Base-by-base conservation (phyloP, 2,329 filamentous ascomycete genomes). In the Claviceps citrina region DNA sequence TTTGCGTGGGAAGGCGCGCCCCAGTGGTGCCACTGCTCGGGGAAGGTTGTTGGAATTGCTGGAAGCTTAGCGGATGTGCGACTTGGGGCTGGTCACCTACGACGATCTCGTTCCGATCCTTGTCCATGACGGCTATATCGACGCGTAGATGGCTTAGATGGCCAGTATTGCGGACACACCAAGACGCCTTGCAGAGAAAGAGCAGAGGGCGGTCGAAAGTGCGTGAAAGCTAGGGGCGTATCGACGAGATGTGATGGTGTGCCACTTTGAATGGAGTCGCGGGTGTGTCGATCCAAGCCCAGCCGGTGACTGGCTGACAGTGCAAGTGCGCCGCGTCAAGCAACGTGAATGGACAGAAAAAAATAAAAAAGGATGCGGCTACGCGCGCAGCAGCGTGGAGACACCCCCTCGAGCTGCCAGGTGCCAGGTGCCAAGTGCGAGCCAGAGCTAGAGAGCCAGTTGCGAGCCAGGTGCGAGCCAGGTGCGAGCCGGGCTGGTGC, bases 31-130 rank as follows among this genome's bases (percentile, higher is more conserved):
- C 37, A 45, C 49, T 57, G 46, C 47, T 54, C 36, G 45, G 53
- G 8, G 43, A 49, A 2, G 47, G 45, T 24, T 51, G 48, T 22
- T 48, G 45, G 28, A 49, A 51, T 33, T 50, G 47, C 30, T 50
- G 47, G 31, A 42, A 59, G 51, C 43, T 57, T 49, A 39, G 57
- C 30, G 45, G 47, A 26, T 39, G 41, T 22, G 47, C 42, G 7
- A 25, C 35, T 15, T 52, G 51, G 32, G 50, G 49, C 33, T 58
- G 53, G 35, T 65, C 57, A 40, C 64, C 61, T 46, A 69, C 66
- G 19, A 70, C 58, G 40, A 71, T 68, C 51, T 71, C 66, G 26
- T 39, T 43, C 16, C 38, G 44, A 46, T 70, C 66, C 56, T 67
- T 66, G 39, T 64, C 41, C 62, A 50, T 45, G 31, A 32, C 47